Evolutionary conservation across 1,284 basidiomycete genomes (phyloP).

Genomic region (Singerocomus rubriflavus): DNA sequence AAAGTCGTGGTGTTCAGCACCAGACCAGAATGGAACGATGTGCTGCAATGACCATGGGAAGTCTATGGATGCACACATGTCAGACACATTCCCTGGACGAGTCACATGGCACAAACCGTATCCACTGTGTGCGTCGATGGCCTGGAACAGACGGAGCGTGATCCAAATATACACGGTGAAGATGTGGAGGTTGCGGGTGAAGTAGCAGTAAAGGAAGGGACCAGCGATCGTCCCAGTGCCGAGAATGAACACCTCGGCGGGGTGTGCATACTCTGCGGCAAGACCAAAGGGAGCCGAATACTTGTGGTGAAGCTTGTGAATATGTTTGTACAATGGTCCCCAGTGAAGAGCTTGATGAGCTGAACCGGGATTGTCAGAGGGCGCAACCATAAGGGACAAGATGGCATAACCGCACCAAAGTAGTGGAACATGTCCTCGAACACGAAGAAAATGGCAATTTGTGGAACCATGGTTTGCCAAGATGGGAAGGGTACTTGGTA

Average conservation of each 20-base stretch:
- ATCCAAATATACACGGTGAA: constrained; percentile 95
- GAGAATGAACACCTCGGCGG: constrained; percentile 90
- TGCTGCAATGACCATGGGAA: constrained; percentile 98
- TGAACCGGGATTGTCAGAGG: constrained; percentile 30
- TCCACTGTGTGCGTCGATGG: constrained; percentile 95
- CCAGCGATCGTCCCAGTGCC: constrained; percentile 84
- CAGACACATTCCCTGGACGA: neutral
- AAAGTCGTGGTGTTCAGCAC: constrained; percentile 98
- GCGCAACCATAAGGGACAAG: neutral
- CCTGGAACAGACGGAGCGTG: constrained; percentile 91
- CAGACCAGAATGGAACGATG: constrained; percentile 96
- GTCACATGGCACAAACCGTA: constrained; percentile 57
- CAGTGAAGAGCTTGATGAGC: constrained; percentile 92
- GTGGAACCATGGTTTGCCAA: constrained; percentile 67
- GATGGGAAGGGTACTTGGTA: constrained; percentile 91
- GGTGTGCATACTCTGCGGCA: constrained; percentile 97
- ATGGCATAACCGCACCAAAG: constrained; percentile 45
- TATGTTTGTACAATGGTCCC: constrained; percentile 91
- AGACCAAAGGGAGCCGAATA: constrained; percentile 97
- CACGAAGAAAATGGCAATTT: constrained; percentile 90
- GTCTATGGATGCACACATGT: constrained; percentile 43
- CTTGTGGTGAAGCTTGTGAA: constrained; percentile 98
- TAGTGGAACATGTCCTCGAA: constrained; percentile 96
- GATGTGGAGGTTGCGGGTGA: constrained; percentile 79
- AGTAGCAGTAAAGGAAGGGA: constrained; percentile 82